A percentile compares a stretch with the other conserved stretches of the same genome.
phyloP scores from a whole-genome alignment of 192 early-diverging fungal species.

The Coemansia sp. region DNA sequence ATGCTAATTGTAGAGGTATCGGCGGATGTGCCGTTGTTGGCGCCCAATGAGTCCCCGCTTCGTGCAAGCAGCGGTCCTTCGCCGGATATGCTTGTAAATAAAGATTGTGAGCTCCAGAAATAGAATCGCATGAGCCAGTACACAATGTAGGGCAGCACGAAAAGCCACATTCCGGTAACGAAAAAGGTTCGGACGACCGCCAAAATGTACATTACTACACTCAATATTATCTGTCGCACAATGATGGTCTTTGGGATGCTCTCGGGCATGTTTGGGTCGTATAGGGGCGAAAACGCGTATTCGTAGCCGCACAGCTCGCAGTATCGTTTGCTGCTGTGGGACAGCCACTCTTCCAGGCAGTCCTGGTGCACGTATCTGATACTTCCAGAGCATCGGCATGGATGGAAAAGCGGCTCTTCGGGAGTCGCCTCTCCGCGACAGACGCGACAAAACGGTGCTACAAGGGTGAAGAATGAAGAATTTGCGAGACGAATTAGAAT shows the following conservation, averaged over 20 bases:
- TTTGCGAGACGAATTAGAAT: neutral
- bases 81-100: neutral
- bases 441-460: constrained; percentile 77
- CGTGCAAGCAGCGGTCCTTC: constrained; percentile 15
- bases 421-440: constrained; percentile 73
- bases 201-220: constrained; percentile 49
- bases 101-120: constrained; percentile 72
- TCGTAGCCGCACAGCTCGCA: constrained; percentile 91
- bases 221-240: constrained; percentile 54
- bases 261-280: constrained; percentile 70
- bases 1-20: constrained; percentile 8
- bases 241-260: constrained; percentile 62
- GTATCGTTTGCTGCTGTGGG: constrained; percentile 68
- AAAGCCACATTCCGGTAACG: constrained; percentile 74
- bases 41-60: neutral
- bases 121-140: constrained; percentile 84
- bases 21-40: neutral
- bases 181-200: constrained; percentile 58
- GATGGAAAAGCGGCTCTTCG: constrained; percentile 85
- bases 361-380: constrained; percentile 95
- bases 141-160: constrained; percentile 76
- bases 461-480: neutral
- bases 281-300: constrained; percentile 82
- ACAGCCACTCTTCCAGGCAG: constrained; percentile 82
- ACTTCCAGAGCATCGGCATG: constrained; percentile 94